A percentile compares a stretch with the other conserved stretches of the same genome.
These are phyloP conservation scores for Dactylellina haptotyla DNA, from an alignment of 2,329 filamentous ascomycete species.

Conservation along the genomic window DNA sequence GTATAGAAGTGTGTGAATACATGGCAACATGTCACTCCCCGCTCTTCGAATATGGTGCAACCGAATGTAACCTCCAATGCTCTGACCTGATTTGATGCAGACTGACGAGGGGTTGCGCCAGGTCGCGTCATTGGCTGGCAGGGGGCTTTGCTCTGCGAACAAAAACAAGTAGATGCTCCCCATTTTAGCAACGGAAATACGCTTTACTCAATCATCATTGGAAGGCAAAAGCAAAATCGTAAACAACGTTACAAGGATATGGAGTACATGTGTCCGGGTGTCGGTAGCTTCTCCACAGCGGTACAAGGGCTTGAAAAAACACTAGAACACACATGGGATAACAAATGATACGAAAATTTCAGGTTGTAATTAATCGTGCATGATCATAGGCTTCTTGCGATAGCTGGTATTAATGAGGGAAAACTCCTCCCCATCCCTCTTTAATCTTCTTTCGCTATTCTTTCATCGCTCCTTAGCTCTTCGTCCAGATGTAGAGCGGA, in stretches of 20 bases:
- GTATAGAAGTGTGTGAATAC: conserved; percentile 1
- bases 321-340: too few relatives aligned
- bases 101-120: conserved; percentile 19
- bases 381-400: not conserved
- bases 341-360: not conserved
- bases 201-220: conserved; percentile 14
- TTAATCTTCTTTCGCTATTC: conserved; percentile 17
- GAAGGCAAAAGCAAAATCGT: conserved; percentile 9
- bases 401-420: conserved; percentile 3
- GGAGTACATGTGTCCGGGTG: conserved; percentile 13
- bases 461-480: too few relatives aligned
- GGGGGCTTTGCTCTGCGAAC: conserved; percentile 31
- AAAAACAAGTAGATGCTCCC: conserved; percentile 30
- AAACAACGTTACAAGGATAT: conserved; percentile 22
- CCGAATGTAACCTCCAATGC: conserved; percentile 52
- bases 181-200: conserved; percentile 52
- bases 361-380: not conserved
- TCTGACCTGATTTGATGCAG: conserved; percentile 32
- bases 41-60: conserved; percentile 18
- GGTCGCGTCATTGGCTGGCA: conserved; percentile 43
- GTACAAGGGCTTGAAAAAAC: not conserved
- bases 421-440: conserved; percentile 2
- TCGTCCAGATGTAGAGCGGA: not conserved
- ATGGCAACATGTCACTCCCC: conserved; percentile 29
- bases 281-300: not conserved